Evolutionary conservation across 1,284 basidiomycete species (phyloP), one percentile per base, ranked within the genome.

Genomic region (Vanrija sp.): DNA sequence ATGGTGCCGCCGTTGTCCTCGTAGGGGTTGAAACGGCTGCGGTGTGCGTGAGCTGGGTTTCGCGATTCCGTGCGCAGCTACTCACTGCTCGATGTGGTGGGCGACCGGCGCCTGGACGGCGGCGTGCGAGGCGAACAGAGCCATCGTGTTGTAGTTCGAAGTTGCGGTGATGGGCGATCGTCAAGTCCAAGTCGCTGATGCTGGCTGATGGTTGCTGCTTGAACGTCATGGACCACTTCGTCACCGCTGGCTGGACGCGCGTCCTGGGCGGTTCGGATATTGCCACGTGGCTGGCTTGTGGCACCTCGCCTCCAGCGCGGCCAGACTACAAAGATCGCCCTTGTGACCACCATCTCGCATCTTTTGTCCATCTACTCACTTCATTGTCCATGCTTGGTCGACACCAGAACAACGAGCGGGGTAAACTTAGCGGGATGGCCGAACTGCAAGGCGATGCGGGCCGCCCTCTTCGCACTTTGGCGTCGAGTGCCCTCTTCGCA

Each of bases 1-100:
- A 96, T 93, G 39, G 92, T 92, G 28, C 92, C 92, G 48, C 92
- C 91, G 67, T 95, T 96, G 68, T 92, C 86, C 14, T 85, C 82
- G 83, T 93, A 93, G 0, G 91, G 91, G 73, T 90, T 87, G 80
- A 93, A 93, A 49, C 69, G 69, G 63, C 74, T 76, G 55, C 9
- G 43, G 21, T 28, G 18, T 61, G 5, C 61, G 58, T 61, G 5
- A 63, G 58, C n/a, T 28, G 28, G 7, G 15, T 12, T 6, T 21
- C 18, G 10, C 3, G 18, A 44, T 10, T 21, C 5, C 6, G 1
- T 38, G 38, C 16, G 26, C 18, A 25, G 39, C n/a, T 12, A 25
- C 72, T 59, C 42, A 74, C 74, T 75, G 74, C 56, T 73, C 61
- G 46, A 74, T 57, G 14, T 70, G 72, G 28, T 64, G 71, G 21